These are phyloP conservation scores for Saccharomyces hybrid DNA, from an alignment of 1,139 yeast species.

Conservation along the genomic window DNA sequence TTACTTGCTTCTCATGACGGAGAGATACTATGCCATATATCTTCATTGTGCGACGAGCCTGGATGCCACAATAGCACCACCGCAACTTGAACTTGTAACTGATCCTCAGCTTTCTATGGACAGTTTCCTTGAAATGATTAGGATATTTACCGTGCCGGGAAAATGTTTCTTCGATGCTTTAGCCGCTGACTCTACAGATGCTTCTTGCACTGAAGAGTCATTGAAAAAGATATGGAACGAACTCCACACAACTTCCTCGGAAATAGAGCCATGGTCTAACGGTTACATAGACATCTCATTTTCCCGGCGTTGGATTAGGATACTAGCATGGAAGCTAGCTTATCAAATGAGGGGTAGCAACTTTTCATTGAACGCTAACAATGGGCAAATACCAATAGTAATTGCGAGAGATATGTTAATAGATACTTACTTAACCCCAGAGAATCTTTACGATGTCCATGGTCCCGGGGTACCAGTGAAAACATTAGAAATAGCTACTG, in stretches of 20 bases:
- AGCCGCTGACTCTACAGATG: neutral
- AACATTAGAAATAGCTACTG: neutral
- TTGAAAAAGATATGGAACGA: neutral
- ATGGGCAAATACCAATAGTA: neutral
- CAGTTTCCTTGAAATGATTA: neutral
- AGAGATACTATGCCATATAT: neutral
- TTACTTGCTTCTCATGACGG: neutral
- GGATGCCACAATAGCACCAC: neutral
- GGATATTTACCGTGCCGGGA: neutral
- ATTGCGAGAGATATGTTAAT: neutral
- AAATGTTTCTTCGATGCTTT: neutral
- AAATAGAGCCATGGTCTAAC: neutral
- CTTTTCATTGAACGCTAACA: neutral
- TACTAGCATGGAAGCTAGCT: neutral
- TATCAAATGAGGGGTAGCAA: neutral
- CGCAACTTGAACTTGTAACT: neutral
- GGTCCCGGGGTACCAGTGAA: neutral
- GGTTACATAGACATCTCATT: neutral
- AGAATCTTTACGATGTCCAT: neutral
- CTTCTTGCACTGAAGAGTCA: neutral
- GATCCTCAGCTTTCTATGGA: neutral
- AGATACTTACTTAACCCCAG: neutral
- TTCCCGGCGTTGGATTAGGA: neutral
- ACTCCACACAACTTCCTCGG: neutral
- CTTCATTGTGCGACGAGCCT: neutral